Conservation (phyloP, 2,329 filamentous ascomycete species). For the Ceratocystis huliohia region DNA sequence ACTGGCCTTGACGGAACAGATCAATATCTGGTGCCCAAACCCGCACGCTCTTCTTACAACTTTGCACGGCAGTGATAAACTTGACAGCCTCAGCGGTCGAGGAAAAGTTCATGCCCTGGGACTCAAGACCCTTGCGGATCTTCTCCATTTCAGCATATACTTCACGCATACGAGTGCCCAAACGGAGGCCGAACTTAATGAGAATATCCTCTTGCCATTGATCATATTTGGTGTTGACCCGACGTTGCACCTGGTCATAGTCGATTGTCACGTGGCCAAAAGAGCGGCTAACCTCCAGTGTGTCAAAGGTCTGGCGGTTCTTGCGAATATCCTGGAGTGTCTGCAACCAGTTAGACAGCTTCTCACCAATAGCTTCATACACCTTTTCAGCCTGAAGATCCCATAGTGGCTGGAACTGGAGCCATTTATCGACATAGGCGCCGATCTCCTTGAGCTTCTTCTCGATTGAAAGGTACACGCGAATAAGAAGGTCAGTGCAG, state of each 20-base stretch:
- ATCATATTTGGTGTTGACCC: conserved; percentile 98
- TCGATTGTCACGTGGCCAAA: conserved; percentile 94
- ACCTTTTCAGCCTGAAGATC: conserved; percentile 93
- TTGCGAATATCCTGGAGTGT: conserved; percentile 94
- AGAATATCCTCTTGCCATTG: conserved; percentile 98
- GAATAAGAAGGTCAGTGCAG: conserved; percentile 65
- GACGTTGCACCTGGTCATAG: conserved; percentile 96
- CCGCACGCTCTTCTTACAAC: conserved; percentile 86
- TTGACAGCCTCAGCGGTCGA: conserved; percentile 95
- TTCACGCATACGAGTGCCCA: conserved; percentile 83
- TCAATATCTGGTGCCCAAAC: conserved; percentile 93
- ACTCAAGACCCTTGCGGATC: conserved; percentile 78
- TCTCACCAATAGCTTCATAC: conserved; percentile 80
- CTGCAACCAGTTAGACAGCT: conserved; percentile 86
- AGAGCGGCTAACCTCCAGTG: conserved; percentile 78
- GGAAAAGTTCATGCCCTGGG: conserved; percentile 80
- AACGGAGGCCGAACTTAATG: conserved; percentile 77
- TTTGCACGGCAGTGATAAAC: conserved; percentile 96
- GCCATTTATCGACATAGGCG: conserved; percentile 89
- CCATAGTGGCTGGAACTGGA: conserved; percentile 97
- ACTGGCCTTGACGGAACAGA: conserved; percentile 89
- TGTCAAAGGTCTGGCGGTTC: conserved; percentile 91
- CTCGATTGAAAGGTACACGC: conserved; percentile 75
- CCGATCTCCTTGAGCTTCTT: conserved; percentile 68
- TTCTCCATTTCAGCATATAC: conserved; percentile 85